A percentile compares a stretch with the other conserved stretches of the same genome.
phyloP scores from a whole-genome alignment of 345 rosid species.

The Eucalyptus pauciflora region DNA sequence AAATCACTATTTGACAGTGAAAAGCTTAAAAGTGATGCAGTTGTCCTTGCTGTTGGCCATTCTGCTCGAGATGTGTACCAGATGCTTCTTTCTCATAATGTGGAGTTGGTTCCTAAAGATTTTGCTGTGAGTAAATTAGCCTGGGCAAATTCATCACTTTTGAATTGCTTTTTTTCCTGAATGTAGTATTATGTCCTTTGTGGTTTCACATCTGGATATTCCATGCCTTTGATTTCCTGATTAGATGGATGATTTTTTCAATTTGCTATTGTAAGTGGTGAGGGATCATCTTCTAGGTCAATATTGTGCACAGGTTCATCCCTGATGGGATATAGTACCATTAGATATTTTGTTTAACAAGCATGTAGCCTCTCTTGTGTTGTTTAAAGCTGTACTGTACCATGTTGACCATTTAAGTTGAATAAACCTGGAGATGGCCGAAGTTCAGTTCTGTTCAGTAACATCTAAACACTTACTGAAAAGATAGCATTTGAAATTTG shows the following conservation, averaged over 20 bases:
- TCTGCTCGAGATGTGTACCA: slow-evolving; percentile 92
- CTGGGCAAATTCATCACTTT: background rate
- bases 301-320: background rate
- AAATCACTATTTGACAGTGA: slow-evolving; percentile 13
- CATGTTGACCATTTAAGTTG: background rate
- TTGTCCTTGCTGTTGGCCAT: slow-evolving; percentile 90
- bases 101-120: slow-evolving; percentile 72
- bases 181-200: background rate
- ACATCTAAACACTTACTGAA: background rate
- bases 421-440: background rate
- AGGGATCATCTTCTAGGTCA: background rate
- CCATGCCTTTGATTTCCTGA: background rate
- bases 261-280: background rate
- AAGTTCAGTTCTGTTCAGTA: background rate
- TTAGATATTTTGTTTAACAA: background rate
- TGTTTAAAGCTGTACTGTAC: background rate
- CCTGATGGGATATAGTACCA: background rate
- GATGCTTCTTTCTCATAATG: slow-evolving; percentile 81
- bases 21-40: slow-evolving; percentile 53
- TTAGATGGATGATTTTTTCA: background rate
- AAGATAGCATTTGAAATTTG: background rate
- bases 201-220: background rate
- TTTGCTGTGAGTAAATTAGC: slow-evolving; percentile 57
- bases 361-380: background rate
- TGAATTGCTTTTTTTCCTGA: background rate